Evolutionary conservation across 805 yeast genomes (phyloP), one percentile per base, ranked within the genome.

Genomic region (Cyberlindnera xishuangbannaensis): DNA sequence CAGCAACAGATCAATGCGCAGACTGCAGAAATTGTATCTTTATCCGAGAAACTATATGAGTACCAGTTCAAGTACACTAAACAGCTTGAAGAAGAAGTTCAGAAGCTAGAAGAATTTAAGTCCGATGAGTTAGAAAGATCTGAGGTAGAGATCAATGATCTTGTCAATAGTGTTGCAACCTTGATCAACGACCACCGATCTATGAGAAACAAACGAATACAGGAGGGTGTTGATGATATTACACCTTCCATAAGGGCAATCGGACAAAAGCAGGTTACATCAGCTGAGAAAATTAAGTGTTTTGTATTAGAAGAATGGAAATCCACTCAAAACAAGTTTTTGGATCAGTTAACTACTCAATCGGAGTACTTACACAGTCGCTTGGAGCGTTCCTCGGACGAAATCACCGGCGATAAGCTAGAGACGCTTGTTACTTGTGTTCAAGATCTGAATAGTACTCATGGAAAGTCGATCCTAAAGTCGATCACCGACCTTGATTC

Each of bases 1-100:
- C 39, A 36, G 12, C 18, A 32, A 2, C 54, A 49, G 27, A 24
- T 47, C 2, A 33, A 33, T 7, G 37, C 44, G 3, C 54, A 49
- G 23, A 26, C 50, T 0, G 28, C 32, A 8, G 51, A 49, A 13
- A 36, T 49, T 7, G 7, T 42, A 5, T 27, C 44, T 1, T 25
- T 49, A 23, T 37, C 46, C 7, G 25, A 22, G 6, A 45, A 35
- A 11, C 24, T 45, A 3, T 8, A 32, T 4, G 37, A 40, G 2
- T 44, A 47, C 27, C 48, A 47, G 21, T 2, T 7, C 5, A 41
- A 41, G 15, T 41, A 41, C 26, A 31, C 36, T 8, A 18, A 16
- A 5, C 14, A 36, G 10, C 34, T 49, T 4, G 36, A 30, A 2
- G 19, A 25, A 4, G 46, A 45, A 17, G 18, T 28, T 1, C 4